These are phyloP conservation scores for Brassica balearica DNA, from an alignment of 441 rosid genomes.

Conservation along the genomic window DNA sequence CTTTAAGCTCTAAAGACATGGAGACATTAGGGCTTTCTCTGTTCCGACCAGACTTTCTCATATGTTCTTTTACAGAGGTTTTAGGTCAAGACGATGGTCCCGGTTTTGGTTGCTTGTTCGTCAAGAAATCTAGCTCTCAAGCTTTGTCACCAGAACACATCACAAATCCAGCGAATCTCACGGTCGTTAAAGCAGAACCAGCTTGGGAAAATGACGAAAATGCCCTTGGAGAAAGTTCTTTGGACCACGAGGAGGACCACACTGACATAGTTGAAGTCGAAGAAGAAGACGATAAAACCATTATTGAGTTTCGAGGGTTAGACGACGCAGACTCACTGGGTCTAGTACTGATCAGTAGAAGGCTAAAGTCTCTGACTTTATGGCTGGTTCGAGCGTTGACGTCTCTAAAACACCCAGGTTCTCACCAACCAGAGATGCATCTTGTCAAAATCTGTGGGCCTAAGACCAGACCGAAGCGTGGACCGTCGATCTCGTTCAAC, in stretches of 20 bases:
- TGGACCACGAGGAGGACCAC: slow-evolving; percentile 42
- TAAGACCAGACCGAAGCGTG: slow-evolving; percentile 56
- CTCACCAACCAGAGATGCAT: slow-evolving; percentile 50
- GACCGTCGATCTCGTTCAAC: slow-evolving; percentile 79
- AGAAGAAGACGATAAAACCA: slow-evolving; percentile 3
- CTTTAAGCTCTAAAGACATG: slow-evolving; percentile 84
- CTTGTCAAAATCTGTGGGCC: slow-evolving; percentile 82
- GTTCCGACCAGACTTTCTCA: slow-evolving; percentile 76
- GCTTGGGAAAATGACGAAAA: slow-evolving; percentile 25
- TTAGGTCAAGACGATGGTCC: slow-evolving; percentile 75
- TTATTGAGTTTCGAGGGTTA: slow-evolving; percentile 59
- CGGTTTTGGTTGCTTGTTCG: slow-evolving; percentile 80
- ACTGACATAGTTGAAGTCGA: slow-evolving; percentile 48
- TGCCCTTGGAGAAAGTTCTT: not conserved
- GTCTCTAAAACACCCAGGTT: slow-evolving; percentile 73
- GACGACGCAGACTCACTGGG: slow-evolving; percentile 81
- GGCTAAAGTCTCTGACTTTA: slow-evolving; percentile 66
- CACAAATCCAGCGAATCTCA: slow-evolving; percentile 36
- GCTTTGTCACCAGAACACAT: slow-evolving; percentile 50
- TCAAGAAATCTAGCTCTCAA: slow-evolving; percentile 66
- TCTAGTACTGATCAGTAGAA: slow-evolving; percentile 53
- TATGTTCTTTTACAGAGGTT: slow-evolving; percentile 81
- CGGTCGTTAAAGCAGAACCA: slow-evolving; percentile 12
- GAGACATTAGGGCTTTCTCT: slow-evolving; percentile 83
- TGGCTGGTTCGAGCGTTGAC: slow-evolving; percentile 77